A percentile compares a stretch with the other conserved stretches of the same genome.
phyloP scores from a whole-genome alignment of 352 stramenopile genomes.

The Phytophthora cactorum region DNA sequence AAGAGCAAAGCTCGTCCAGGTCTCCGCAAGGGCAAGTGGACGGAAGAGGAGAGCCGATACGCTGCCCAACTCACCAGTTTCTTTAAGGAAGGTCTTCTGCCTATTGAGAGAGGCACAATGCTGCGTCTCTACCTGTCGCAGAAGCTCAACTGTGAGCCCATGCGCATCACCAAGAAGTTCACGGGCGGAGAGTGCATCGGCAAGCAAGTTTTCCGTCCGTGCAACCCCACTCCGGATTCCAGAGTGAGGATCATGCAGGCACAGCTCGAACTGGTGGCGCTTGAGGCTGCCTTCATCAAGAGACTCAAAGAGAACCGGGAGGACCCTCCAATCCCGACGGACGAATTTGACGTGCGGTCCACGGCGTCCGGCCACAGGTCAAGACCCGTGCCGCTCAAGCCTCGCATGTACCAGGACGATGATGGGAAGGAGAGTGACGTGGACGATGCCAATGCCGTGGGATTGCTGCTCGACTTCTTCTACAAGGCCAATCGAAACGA shows the following conservation, averaged over 20 bases:
- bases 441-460: constrained; percentile 73
- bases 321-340: constrained; percentile 56
- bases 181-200: constrained; percentile 91
- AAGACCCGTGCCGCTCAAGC: constrained; percentile 38
- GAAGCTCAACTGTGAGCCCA: constrained; percentile 93
- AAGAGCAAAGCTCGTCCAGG: constrained; percentile 88
- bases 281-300: constrained; percentile 82
- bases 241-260: constrained; percentile 75
- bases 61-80: constrained; percentile 79
- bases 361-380: constrained; percentile 21
- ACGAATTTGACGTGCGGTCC: constrained; percentile 53
- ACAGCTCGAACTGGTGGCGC: constrained; percentile 69
- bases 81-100: constrained; percentile 86
- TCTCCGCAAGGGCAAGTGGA: constrained; percentile 89
- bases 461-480: constrained; percentile 79
- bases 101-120: constrained; percentile 89
- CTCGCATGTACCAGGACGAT: constrained; percentile 36
- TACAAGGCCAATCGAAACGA: constrained; percentile 83
- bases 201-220: constrained; percentile 89
- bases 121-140: constrained; percentile 91
- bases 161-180: constrained; percentile 95
- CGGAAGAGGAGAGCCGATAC: constrained; percentile 81
- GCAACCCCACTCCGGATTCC: constrained; percentile 68
- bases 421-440: constrained; percentile 40
- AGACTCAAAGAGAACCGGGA: constrained; percentile 83